A percentile compares a stretch with the other conserved stretches of the same genome.
Conservation (phyloP, 2,329 filamentous ascomycete genomes). For the Alternaria consortialis region DNA sequence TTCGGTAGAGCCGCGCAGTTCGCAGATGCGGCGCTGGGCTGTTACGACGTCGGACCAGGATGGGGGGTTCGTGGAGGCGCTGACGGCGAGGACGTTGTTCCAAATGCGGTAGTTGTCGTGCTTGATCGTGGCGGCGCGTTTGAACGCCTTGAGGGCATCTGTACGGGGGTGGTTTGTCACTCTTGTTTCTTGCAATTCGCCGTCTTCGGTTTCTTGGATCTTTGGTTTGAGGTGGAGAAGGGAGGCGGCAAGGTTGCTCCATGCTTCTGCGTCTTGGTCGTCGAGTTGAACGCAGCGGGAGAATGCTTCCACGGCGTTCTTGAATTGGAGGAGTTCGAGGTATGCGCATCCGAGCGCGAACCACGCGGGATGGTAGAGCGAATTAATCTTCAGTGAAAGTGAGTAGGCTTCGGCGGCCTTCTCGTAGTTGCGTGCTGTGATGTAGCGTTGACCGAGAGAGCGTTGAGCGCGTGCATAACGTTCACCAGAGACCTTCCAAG, state of each 20-base stretch:
- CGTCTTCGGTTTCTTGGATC: slow-evolving; percentile 43
- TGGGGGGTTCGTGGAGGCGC: slow-evolving; percentile 78
- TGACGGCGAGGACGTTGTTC: slow-evolving; percentile 93
- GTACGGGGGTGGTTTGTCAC: slow-evolving; percentile 61
- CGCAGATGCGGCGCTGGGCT: slow-evolving; percentile 77
- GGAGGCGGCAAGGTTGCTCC: slow-evolving; percentile 92
- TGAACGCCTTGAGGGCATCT: slow-evolving; percentile 84
- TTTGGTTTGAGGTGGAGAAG: slow-evolving; percentile 73
- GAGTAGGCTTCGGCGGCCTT: slow-evolving; percentile 80
- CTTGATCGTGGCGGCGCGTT: slow-evolving; percentile 83
- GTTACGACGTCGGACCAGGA: slow-evolving; percentile 78
- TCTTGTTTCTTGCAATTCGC: slow-evolving; percentile 50
- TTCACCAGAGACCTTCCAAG: slow-evolving; percentile 84
- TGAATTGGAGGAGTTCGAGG: slow-evolving; percentile 78
- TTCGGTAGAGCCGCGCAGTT: slow-evolving; percentile 70
- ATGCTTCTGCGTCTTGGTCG: slow-evolving; percentile 88
- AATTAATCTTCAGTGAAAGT: slow-evolving; percentile 79
- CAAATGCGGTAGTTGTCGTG: slow-evolving; percentile 91
- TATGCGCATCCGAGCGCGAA: slow-evolving; percentile 88
- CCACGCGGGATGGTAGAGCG: slow-evolving; percentile 85
- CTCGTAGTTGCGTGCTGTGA: slow-evolving; percentile 70
- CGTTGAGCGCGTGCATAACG: slow-evolving; percentile 88
- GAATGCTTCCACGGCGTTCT: slow-evolving; percentile 84
- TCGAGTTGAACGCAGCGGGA: slow-evolving; percentile 83
- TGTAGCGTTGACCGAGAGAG: slow-evolving; percentile 81